Base-by-base conservation (phyloP, 2,329 filamentous ascomycete species). In the Fusarium sp. region DNA sequence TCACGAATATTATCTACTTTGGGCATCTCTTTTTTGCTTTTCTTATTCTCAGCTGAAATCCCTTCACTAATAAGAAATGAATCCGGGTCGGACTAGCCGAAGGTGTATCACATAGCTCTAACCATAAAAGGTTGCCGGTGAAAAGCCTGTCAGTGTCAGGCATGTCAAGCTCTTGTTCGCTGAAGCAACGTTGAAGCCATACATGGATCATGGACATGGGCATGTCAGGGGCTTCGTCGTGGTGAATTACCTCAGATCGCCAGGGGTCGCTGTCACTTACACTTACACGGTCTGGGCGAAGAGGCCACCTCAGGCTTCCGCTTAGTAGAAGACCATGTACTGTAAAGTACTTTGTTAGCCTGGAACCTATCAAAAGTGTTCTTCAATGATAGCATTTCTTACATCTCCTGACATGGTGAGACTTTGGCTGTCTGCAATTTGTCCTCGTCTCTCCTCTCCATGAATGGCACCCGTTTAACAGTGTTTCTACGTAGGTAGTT, bases 341-440 rank as follows among this genome's bases (percentile, higher is more conserved):
- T 38, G 34, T 3, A 38, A 18, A n/a, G 18, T 27, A 38, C 58
- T 53, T 38, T 32, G 34, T 52, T 53, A 45, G 38, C 44, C 30
- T 54, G 64, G 68, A 69, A 71, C 48, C 55, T 56, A 64, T 65
- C 45, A 45, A 48, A 41, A 65, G 48, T 30, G 48, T 30, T 62
- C 48, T 71, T 27, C 32, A 40, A 20, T 47, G 34, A 49, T 57
- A 24, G n/a, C 13, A 18, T 30, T 24, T 55, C 45, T 16, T 30
- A 41, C 62, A 65, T 74, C 73, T 75, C 73, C 73, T 74, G 73
- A 74, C 65, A 59, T 74, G 71, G 73, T 74, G 70, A 75, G 73
- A 75, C 73, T 67, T 54, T 54, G 44, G 48, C 49, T 38, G 62
- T 61, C 62, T 52, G 69, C 61, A 74, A 62, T 71, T 67, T 67